phyloP scores from a whole-genome alignment of 176 grass and related monocot genomes.

The Eragrostis curvula region DNA sequence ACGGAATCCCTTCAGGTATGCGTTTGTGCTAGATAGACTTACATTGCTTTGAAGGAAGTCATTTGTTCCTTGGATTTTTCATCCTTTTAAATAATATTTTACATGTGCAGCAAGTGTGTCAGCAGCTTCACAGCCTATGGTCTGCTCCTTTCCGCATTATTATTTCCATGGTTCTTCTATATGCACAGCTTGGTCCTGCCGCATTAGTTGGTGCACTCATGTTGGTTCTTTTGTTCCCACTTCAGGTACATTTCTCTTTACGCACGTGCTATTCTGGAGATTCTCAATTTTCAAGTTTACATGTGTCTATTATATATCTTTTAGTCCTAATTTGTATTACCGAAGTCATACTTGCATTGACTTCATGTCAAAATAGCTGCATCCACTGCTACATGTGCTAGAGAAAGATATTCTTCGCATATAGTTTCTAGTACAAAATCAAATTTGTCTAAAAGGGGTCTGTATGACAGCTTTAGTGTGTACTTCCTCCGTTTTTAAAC shows the following conservation, averaged over 20 bases:
- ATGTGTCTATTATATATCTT: constrained; percentile 17
- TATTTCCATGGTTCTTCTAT: constrained; percentile 83
- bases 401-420: constrained; percentile 26
- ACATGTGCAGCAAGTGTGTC: constrained; percentile 88
- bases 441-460: too few species aligned
- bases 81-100: constrained; percentile 34
- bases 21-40: constrained; percentile 17
- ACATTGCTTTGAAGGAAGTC: constrained; percentile 23
- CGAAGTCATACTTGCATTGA: background rate
- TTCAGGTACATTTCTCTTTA: constrained; percentile 74
- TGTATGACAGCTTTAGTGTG: too few species aligned
- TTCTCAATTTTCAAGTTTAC: constrained; percentile 25
- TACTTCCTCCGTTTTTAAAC: too few species aligned
- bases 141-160: constrained; percentile 99
- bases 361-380: too few species aligned
- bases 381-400: constrained; percentile 13
- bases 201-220: constrained; percentile 79
- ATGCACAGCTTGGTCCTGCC: constrained; percentile 79
- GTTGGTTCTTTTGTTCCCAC: constrained; percentile 85
- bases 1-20: constrained; percentile 89
- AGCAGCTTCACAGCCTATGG: constrained; percentile 98
- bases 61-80: constrained; percentile 18
- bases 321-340: constrained; percentile 12
- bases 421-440: background rate
- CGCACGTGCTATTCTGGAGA: constrained; percentile 12